These are phyloP conservation scores for Hymenoscyphus linearis DNA, from an alignment of 2,329 filamentous ascomycete species.

Conservation along the genomic window DNA sequence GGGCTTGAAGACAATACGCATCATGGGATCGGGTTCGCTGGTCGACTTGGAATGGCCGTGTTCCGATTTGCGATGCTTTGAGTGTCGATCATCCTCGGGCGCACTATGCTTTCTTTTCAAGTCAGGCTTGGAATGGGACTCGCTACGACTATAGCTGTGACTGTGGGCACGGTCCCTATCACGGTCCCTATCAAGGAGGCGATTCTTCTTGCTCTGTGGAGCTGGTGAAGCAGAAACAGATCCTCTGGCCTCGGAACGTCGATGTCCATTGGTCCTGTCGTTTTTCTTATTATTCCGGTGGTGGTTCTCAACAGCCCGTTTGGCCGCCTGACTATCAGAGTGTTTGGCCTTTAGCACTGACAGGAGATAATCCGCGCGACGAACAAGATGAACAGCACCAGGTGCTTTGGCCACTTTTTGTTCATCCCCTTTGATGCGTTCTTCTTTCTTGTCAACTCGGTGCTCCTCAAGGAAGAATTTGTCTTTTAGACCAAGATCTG, in stretches of 20 bases:
- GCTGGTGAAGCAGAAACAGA: constrained; percentile 69
- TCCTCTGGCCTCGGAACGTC: constrained; percentile 51
- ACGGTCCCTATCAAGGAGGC: constrained; percentile 39
- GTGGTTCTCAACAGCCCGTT: constrained; percentile 82
- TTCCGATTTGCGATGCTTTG: constrained; percentile 50
- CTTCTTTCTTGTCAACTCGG: constrained; percentile 95
- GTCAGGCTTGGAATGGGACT: constrained; percentile 37
- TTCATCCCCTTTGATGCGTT: constrained; percentile 69
- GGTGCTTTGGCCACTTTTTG: constrained; percentile 73
- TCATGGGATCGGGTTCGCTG: constrained; percentile 31
- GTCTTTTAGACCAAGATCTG: constrained; percentile 76
- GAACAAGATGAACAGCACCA: constrained; percentile 93
- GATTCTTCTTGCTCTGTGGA: constrained; percentile 45
- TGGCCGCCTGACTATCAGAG: constrained; percentile 68
- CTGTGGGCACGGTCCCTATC: constrained; percentile 44
- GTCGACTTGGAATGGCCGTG: constrained; percentile 13
- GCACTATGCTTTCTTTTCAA: constrained; percentile 57
- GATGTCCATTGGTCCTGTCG: constrained; percentile 49
- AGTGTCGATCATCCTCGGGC: constrained; percentile 45
- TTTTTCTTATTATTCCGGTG: constrained; percentile 89
- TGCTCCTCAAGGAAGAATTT: constrained; percentile 98
- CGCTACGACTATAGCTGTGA: constrained; percentile 39
- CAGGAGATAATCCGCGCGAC: constrained; percentile 88
- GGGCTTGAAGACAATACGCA: constrained; percentile 46
- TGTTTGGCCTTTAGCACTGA: constrained; percentile 89